phyloP scores from a whole-genome alignment of 139 green algal genomes.

The Coelastrella sp. region DNA sequence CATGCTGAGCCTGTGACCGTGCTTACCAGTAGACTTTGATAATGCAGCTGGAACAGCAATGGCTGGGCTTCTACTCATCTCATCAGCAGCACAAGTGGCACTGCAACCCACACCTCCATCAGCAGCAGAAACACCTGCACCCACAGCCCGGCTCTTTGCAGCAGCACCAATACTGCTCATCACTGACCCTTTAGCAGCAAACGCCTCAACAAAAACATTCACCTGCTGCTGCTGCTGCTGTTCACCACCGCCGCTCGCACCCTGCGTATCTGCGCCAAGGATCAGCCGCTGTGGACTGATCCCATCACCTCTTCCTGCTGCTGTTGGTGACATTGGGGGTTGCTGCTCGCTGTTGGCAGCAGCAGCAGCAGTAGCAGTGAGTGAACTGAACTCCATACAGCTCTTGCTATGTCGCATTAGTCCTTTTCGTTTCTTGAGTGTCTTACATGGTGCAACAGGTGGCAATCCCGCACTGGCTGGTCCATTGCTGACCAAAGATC shows the following conservation, averaged over 20 bases:
- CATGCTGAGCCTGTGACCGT: no score
- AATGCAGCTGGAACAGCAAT: neutral
- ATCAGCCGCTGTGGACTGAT: no score
- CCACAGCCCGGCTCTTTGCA: neutral
- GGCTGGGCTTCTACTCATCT: neutral
- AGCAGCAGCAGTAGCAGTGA: neutral
- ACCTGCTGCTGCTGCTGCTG: slow-evolving; percentile 6
- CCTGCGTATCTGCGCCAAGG: no score
- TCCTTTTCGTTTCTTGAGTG: neutral
- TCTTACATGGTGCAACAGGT: neutral
- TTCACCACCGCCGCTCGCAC: neutral
- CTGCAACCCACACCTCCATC: neutral
- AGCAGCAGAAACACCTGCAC: slow-evolving; percentile 1
- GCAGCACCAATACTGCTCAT: neutral
- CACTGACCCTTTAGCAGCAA: neutral
- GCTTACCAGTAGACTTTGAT: no score
- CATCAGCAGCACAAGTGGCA: neutral
- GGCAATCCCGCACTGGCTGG: neutral
- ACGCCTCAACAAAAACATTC: slow-evolving; percentile 11
- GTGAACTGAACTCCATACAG: slow-evolving; percentile 30
- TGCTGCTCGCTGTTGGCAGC: neutral
- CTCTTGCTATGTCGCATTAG: neutral
- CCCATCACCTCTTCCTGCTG: neutral
- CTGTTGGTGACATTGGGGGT: neutral
- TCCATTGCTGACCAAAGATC: no score